phyloP scores from a whole-genome alignment of 441 rosid species.

The Aquilaria agallochum region DNA sequence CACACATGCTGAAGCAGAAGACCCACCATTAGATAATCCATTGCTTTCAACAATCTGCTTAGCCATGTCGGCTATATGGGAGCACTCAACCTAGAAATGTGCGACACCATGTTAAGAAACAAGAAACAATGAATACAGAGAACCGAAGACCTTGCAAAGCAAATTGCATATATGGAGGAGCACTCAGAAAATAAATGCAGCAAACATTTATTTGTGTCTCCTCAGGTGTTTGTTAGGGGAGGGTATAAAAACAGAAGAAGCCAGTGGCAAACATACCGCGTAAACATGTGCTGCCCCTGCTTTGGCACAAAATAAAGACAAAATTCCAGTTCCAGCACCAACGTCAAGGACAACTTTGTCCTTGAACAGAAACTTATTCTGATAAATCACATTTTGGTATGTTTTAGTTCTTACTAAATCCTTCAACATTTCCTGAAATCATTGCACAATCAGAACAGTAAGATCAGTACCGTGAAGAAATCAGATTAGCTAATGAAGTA shows the following conservation, averaged over 20 bases:
- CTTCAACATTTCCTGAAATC: constrained; percentile 93
- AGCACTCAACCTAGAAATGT: constrained; percentile 80
- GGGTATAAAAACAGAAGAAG: not conserved
- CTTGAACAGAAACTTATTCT: constrained; percentile 85
- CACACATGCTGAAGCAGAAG: constrained; percentile 1
- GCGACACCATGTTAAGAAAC: not conserved
- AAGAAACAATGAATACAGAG: no score
- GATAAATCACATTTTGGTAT: constrained; percentile 89
- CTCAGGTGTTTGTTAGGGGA: no score
- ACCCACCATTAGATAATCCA: constrained; percentile 78
- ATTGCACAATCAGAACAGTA: constrained; percentile 5
- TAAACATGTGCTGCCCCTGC: constrained; percentile 96
- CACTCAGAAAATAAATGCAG: not conserved
- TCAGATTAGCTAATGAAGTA: not conserved
- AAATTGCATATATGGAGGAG: not conserved
- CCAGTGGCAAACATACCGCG: constrained; percentile 48
- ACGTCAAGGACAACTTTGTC: constrained; percentile 93
- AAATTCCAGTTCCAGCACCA: constrained; percentile 98
- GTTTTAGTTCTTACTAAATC: constrained; percentile 95
- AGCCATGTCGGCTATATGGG: constrained; percentile 96
- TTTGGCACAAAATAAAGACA: constrained; percentile 95
- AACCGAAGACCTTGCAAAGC: not conserved
- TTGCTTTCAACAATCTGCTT: constrained; percentile 85
- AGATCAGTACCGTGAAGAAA: not conserved
- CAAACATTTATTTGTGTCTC: no score